Percentiles rank a stretch among this genome's conserved stretches.
Conservation (phyloP, 257 asterid genomes). For the Solanum chmielewskii region DNA sequence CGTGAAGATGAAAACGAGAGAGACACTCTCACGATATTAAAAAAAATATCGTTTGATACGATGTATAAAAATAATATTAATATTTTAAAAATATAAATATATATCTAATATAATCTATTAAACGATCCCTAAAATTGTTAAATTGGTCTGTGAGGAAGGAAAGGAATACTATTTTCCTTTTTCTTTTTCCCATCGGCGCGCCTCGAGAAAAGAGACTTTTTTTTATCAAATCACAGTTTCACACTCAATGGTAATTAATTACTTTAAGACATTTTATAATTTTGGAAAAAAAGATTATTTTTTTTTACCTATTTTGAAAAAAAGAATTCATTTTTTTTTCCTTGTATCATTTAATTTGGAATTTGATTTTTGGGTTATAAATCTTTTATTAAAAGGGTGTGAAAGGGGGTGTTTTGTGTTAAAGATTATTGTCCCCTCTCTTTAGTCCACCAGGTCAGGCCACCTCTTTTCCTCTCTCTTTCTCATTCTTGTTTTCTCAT, state of each 20-base stretch:
- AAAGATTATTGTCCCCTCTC: constrained; percentile 1
- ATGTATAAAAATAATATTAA: no score
- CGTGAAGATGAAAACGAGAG: constrained; percentile 35
- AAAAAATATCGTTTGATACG: background rate
- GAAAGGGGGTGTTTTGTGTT: background rate
- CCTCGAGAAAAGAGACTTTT: constrained; percentile 7
- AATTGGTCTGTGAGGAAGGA: background rate
- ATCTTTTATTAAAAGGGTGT: background rate
- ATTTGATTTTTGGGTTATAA: background rate
- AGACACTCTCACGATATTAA: background rate
- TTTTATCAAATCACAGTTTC: background rate
- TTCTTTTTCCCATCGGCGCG: constrained; percentile 4
- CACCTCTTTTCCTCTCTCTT: constrained; percentile 1
- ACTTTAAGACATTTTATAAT: constrained; percentile 4
- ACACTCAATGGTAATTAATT: background rate
- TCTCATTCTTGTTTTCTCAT: background rate
- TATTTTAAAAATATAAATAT: no score
- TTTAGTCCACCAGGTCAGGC: constrained; percentile 8
- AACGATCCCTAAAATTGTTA: no score
- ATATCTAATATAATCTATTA: no score
- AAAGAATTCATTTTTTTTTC: background rate
- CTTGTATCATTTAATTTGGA: background rate
- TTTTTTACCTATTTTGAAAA: background rate
- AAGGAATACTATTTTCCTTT: background rate
- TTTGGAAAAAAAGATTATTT: background rate